phyloP scores from a whole-genome alignment of 345 rosid species.

The Acer negundo region DNA sequence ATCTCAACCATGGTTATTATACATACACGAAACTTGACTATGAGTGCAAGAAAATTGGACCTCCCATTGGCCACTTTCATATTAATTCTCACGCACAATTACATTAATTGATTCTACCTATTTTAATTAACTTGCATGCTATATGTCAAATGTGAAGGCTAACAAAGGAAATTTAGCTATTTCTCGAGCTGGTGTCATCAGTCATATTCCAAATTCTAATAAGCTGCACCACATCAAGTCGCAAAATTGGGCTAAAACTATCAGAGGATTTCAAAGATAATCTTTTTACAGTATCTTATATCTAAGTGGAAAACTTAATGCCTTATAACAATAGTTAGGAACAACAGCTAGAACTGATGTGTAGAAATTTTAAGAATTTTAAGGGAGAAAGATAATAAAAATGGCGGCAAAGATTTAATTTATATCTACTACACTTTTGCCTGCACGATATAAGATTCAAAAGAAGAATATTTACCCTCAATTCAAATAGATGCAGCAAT shows the following conservation, averaged over 20 bases:
- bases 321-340: too few relatives aligned
- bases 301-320: too few relatives aligned
- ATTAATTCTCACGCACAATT: neutral
- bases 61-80: neutral
- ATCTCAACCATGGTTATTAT: neutral
- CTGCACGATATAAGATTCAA: neutral
- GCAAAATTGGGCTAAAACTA: too few relatives aligned
- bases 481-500: neutral
- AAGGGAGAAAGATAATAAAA: too few relatives aligned
- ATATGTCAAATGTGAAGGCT: neutral
- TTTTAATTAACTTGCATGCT: neutral
- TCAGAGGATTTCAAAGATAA: too few relatives aligned
- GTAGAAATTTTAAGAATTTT: too few relatives aligned
- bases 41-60: neutral
- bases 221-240: too few relatives aligned
- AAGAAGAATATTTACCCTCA: constrained; percentile 6
- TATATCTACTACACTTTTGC: too few relatives aligned
- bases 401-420: too few relatives aligned
- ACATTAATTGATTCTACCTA: neutral
- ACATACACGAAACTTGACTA: neutral
- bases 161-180: neutral
- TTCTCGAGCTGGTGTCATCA: neutral
- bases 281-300: too few relatives aligned
- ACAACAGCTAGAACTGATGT: too few relatives aligned
- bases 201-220: too few relatives aligned